Conservation (phyloP, 805 yeast genomes). For the Saccharomyces kudriavzevii region DNA sequence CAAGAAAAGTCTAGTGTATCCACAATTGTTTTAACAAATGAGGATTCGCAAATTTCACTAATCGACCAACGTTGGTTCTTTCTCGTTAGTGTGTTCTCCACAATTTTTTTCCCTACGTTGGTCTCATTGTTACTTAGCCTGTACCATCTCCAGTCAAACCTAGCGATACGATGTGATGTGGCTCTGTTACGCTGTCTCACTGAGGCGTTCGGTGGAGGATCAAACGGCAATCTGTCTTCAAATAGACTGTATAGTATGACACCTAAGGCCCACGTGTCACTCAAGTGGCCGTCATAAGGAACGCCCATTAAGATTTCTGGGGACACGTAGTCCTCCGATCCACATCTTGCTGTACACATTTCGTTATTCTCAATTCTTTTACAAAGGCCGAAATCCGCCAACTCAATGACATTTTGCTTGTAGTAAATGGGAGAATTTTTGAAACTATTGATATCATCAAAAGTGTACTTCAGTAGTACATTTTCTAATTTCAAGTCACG, state of each 20-base stretch:
- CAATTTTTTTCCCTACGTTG: constrained; percentile 23
- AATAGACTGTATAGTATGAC: constrained; percentile 78
- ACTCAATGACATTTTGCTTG: constrained; percentile 38
- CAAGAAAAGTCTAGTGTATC: constrained; percentile 4
- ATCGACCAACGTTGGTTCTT: constrained; percentile 27
- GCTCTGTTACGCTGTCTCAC: constrained; percentile 31
- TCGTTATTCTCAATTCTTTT: constrained; percentile 52
- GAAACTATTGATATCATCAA: constrained; percentile 26
- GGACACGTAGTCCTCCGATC: constrained; percentile 92
- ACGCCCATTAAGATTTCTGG: constrained; percentile 90
- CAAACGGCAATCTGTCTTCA: constrained; percentile 88
- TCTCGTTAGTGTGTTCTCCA: constrained; percentile 23
- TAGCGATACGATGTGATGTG: constrained; percentile 81
- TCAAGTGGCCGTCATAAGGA: constrained; percentile 82
- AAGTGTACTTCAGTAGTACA: constrained; percentile 42
- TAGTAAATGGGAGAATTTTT: constrained; percentile 10
- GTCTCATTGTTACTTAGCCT: constrained; percentile 33
- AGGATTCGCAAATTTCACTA: constrained; percentile 17
- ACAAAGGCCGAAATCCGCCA: constrained; percentile 88
- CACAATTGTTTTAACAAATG: constrained; percentile 13
- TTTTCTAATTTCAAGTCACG: constrained; percentile 90
- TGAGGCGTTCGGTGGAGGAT: constrained; percentile 57
- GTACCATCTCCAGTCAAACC: constrained; percentile 87
- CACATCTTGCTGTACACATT: constrained; percentile 82
- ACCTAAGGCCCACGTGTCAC: constrained; percentile 94